phyloP scores from a whole-genome alignment of 208 protist species.

The Wallacemonas sp. region DNA sequence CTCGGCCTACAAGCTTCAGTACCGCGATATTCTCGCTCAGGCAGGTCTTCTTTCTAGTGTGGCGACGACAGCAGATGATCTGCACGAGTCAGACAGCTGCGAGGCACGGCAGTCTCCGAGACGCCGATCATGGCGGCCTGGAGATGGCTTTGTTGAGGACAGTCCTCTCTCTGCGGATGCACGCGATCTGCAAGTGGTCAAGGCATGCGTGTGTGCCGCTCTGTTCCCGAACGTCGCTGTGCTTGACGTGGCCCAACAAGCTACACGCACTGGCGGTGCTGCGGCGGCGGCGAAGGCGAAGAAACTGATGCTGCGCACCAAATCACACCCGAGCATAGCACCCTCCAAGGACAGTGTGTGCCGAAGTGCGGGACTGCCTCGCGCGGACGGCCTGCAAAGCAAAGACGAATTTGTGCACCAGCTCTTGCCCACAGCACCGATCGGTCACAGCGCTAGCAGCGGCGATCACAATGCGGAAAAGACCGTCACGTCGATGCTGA shows the following conservation, averaged over 20 bases:
- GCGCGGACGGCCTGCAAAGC: constrained; percentile 20
- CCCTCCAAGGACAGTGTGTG: constrained; percentile 82
- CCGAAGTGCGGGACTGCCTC: constrained; percentile 50
- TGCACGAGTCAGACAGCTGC: background rate
- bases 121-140: background rate
- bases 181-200: constrained; percentile 75
- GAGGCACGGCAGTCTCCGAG: no score
- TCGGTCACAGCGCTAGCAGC: background rate
- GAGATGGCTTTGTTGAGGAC: constrained; percentile 56
- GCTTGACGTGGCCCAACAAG: constrained; percentile 41
- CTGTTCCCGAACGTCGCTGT: constrained; percentile 88
- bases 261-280: no score
- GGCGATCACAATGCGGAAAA: background rate
- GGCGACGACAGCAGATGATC: background rate
- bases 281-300: constrained; percentile 5
- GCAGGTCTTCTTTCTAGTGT: constrained; percentile 41
- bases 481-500: no score
- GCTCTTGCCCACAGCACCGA: constrained; percentile 15
- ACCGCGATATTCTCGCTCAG: constrained; percentile 65
- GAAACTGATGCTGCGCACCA: constrained; percentile 64
- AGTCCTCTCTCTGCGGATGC: constrained; percentile 62
- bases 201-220: constrained; percentile 76
- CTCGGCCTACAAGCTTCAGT: constrained; percentile 87
- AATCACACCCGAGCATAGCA: constrained; percentile 45
- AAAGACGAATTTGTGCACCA: constrained; percentile 34